These are phyloP conservation scores for Macrophomina phaseolina DNA, from an alignment of 2,329 filamentous ascomycete genomes.

Conservation along the genomic window DNA sequence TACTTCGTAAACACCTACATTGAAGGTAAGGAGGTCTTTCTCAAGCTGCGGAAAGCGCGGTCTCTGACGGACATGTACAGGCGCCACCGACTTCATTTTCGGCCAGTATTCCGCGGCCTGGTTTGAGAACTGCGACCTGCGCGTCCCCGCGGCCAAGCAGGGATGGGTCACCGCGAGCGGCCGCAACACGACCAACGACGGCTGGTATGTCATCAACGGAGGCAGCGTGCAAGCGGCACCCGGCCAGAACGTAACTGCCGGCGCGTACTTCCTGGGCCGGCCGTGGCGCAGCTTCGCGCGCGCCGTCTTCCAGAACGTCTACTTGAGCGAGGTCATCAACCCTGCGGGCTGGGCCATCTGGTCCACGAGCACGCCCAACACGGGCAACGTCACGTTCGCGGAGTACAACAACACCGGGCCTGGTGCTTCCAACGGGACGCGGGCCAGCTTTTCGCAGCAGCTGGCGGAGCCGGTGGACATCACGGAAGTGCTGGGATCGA, in stretches of 20 bases:
- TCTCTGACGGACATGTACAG: background rate
- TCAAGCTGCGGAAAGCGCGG: too few species aligned
- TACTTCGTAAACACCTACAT: constrained; percentile 61
- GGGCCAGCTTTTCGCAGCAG: constrained; percentile 30
- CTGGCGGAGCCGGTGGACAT: constrained; percentile 44
- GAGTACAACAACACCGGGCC: constrained; percentile 63
- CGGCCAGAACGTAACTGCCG: constrained; percentile 40
- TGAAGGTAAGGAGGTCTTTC: constrained; percentile 39
- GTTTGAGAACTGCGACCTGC: constrained; percentile 45
- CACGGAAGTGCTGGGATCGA: constrained; percentile 52
- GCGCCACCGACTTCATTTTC: constrained; percentile 64
- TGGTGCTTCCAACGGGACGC: constrained; percentile 52
- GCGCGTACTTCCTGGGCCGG: constrained; percentile 54
- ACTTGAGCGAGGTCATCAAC: constrained; percentile 61
- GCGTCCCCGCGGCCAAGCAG: background rate
- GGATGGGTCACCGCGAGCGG: constrained; percentile 36
- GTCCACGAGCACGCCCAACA: constrained; percentile 44
- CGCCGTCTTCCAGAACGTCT: constrained; percentile 55
- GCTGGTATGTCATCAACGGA: constrained; percentile 61
- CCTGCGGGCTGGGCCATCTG: constrained; percentile 58
- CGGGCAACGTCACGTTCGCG: constrained; percentile 25
- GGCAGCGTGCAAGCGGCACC: constrained; percentile 49
- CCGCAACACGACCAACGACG: constrained; percentile 32
- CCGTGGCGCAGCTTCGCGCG: constrained; percentile 56
- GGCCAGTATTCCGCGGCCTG: constrained; percentile 56